These are phyloP conservation scores for Sicyos edulis DNA, from an alignment of 306 rosid genomes.

Conservation along the genomic window DNA sequence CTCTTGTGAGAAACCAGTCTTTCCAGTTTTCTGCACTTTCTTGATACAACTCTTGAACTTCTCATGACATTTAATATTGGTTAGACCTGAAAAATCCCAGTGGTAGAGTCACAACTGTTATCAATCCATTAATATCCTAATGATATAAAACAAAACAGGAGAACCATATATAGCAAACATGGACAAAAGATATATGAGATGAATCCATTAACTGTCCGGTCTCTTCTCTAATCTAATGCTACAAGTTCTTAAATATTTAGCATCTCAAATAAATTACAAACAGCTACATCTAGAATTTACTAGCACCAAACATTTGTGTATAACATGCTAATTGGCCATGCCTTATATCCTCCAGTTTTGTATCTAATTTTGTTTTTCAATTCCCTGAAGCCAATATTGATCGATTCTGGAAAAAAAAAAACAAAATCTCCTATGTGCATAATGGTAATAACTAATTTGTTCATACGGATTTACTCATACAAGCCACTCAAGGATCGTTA, in stretches of 20 bases:
- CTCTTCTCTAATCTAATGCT: neutral
- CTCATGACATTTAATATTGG: slow-evolving; percentile 54
- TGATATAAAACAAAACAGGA: neutral
- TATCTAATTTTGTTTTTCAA: neutral
- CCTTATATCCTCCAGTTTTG: neutral
- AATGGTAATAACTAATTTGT: neutral
- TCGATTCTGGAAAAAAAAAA: neutral
- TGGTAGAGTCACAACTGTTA: neutral
- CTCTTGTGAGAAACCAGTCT: slow-evolving; percentile 54
- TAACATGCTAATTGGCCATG: too few species aligned
- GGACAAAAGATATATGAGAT: neutral
- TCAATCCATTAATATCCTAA: neutral
- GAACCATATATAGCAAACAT: neutral
- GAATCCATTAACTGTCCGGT: neutral
- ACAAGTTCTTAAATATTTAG: neutral
- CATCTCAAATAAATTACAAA: neutral
- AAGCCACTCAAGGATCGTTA: neutral
- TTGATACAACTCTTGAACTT: slow-evolving; percentile 57
- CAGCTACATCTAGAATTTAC: too few species aligned
- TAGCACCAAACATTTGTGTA: neutral
- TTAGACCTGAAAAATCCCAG: slow-evolving; percentile 40
- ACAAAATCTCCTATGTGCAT: neutral
- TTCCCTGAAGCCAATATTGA: neutral
- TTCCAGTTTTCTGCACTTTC: slow-evolving; percentile 53
- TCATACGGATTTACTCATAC: neutral